Conservation (phyloP, 2,329 filamentous ascomycete species). For the Aspergillus candidus region DNA sequence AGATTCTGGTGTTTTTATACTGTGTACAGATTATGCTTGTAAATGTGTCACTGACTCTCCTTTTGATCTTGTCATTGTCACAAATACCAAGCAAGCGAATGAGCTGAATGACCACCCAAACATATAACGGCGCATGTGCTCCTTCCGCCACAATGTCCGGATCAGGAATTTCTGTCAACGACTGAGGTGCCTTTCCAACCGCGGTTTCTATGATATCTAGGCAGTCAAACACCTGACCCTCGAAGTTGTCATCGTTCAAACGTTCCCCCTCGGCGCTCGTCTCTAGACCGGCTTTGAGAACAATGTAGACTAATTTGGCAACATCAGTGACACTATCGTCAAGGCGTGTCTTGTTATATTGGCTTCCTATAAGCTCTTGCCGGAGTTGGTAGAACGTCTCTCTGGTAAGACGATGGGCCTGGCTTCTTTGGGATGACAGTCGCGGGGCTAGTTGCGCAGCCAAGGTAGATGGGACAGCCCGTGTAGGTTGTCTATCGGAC, state of each 20-base stretch:
- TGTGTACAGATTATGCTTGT: conserved; percentile 28
- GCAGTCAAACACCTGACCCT: conserved; percentile 53
- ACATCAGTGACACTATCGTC: conserved; percentile 70
- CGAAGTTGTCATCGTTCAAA: conserved; percentile 43
- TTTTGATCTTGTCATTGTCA: conserved; percentile 36
- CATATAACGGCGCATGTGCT: conserved; percentile 45
- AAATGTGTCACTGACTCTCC: conserved; percentile 33
- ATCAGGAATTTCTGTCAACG: conserved; percentile 61
- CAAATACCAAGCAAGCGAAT: conserved; percentile 42
- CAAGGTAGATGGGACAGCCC: conserved; percentile 64
- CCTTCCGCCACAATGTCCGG: conserved; percentile 49
- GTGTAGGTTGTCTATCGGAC: conserved; percentile 18
- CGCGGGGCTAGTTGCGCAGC: conserved; percentile 83
- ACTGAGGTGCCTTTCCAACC: conserved; percentile 64
- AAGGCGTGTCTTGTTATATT: conserved; percentile 40
- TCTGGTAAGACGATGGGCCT: conserved; percentile 59
- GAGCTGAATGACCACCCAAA: conserved; percentile 51
- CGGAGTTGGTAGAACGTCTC: conserved; percentile 71
- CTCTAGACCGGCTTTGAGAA: conserved; percentile 72
- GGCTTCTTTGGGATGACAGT: conserved; percentile 60
- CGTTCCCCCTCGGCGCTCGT: conserved; percentile 53
- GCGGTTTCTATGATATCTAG: conserved; percentile 71
- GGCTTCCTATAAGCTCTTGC: conserved; percentile 53
- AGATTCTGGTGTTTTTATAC: conserved; percentile 27
- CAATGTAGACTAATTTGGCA: conserved; percentile 78